Base-by-base conservation (phyloP, 805 yeast species). In the Barnettozyma wickerhamii region DNA sequence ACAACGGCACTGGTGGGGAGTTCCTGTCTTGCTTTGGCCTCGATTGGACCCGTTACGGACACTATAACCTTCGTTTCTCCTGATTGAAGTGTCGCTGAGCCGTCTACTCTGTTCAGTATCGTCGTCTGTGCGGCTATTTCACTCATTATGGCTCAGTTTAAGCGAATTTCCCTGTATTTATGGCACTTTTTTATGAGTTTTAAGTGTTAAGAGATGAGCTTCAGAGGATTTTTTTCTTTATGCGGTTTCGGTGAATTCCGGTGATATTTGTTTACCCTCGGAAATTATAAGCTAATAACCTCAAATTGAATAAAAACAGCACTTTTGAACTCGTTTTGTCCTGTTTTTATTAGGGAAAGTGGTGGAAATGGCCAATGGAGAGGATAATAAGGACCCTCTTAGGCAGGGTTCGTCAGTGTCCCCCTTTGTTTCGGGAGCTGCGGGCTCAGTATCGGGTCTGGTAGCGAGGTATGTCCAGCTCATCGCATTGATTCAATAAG, bases 1-100 rank as follows among this genome's bases (percentile, higher is more conserved):
- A 93, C 59, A 14, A 86, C 79, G 13, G 91, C 82, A 33, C 72
- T 68, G 13, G 84, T 81, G 10, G 97, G 96, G 26, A 81, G 61
- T 58, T 91, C 98, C 56, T 89, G 95, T 51, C 91, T 75, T 12
- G 77, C 63, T 58, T 81, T 83, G 10, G 87, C 81, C 54, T 91
- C 97, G 23, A 91, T 74, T 0, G 99, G 99, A 0, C 99, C 99
- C 1, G 90, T 75, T 1, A 91, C 90, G 0, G 96, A 79, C 32
- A 82, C 77, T 3, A 90, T 63, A 3, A 84, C 79, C 42, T 74
- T 74, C 1, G 84, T 76, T 14, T 60, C 59, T 2, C 74, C 77
- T n/a, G 64, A 58, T 13, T 63, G 57, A 42, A 80, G 67, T 19
- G 73, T 73, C 1, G 91, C 80, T 1, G 95, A 85, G 1, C 97